Conservation (phyloP, 495 filamentous ascomycete species). For the Penicillium soppii region DNA sequence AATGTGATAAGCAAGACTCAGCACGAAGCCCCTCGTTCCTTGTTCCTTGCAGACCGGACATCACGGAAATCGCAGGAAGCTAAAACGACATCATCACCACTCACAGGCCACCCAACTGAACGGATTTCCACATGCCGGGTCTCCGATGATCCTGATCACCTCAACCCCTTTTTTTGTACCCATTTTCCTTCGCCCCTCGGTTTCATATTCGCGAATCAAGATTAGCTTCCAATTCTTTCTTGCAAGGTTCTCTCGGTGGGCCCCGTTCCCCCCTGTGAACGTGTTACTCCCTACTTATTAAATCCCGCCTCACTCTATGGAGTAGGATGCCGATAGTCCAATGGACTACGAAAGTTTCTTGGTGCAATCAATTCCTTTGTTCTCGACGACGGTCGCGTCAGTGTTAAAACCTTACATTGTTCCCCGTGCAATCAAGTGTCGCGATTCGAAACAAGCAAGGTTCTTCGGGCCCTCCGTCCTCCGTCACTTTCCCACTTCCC, state of each 20-base stretch:
- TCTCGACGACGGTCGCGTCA: conserved; percentile 15
- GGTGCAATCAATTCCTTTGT: background rate
- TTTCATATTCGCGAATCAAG: conserved; percentile 7
- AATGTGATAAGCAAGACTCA: conserved; percentile 1
- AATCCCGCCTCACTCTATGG: background rate
- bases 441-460: conserved; percentile 1
- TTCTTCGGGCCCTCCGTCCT: conserved; percentile 10
- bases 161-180: conserved; percentile 12
- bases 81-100: conserved; percentile 14
- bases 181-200: background rate
- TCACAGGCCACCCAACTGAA: conserved; percentile 15
- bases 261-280: background rate
- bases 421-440: background rate
- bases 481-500: background rate
- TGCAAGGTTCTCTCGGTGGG: background rate
- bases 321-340: background rate
- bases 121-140: conserved; percentile 15
- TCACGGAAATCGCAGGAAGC: conserved; percentile 20
- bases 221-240: background rate
- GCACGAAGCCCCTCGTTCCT: conserved; percentile 13
- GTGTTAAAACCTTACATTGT: conserved; percentile 18
- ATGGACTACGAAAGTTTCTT: conserved; percentile 3
- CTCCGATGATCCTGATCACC: conserved; percentile 16
- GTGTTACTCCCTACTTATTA: background rate
- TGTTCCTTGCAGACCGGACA: conserved; percentile 26